phyloP scores from a whole-genome alignment of 805 yeast species.

The Candida nanaspora region DNA sequence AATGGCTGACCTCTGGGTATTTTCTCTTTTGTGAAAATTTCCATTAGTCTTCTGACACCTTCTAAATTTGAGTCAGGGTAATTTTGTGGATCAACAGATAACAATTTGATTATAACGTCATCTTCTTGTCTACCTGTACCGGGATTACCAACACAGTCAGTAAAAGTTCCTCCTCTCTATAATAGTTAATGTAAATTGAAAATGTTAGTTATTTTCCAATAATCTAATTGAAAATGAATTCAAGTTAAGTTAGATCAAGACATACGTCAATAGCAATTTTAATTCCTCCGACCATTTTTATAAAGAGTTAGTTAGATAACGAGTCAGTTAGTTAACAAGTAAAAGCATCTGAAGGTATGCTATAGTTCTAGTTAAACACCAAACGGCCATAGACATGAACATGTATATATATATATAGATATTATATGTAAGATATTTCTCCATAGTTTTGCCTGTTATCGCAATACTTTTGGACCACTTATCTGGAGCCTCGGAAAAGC shows the following conservation, averaged over 20 bases:
- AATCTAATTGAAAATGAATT: too few relatives aligned
- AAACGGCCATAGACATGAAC: too few relatives aligned
- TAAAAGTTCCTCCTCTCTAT: conserved; percentile 81
- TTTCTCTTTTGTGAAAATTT: conserved; percentile 40
- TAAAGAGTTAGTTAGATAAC: not conserved
- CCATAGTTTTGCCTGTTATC: too few relatives aligned
- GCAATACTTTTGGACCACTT: too few relatives aligned
- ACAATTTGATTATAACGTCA: conserved; percentile 66
- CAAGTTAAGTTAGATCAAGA: too few relatives aligned
- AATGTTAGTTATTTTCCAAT: not conserved
- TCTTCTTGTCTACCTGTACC: conserved; percentile 37
- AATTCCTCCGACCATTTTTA: conserved; percentile 16
- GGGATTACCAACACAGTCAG: conserved; percentile 57
- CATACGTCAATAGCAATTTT: conserved; percentile 35
- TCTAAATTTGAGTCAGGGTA: conserved; percentile 89
- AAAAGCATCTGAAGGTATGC: too few relatives aligned
- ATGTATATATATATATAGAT: not conserved
- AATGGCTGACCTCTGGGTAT: conserved; percentile 58
- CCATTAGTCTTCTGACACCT: conserved; percentile 77
- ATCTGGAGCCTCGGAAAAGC: not conserved
- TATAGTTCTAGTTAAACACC: too few relatives aligned
- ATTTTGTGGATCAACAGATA: conserved; percentile 85
- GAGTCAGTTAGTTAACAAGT: too few relatives aligned
- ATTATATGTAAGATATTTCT: too few relatives aligned
- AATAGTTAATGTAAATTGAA: not conserved